Evolutionary conservation across 139 green algal genomes (phyloP).

Genomic region (Picochlorum sp.): DNA sequence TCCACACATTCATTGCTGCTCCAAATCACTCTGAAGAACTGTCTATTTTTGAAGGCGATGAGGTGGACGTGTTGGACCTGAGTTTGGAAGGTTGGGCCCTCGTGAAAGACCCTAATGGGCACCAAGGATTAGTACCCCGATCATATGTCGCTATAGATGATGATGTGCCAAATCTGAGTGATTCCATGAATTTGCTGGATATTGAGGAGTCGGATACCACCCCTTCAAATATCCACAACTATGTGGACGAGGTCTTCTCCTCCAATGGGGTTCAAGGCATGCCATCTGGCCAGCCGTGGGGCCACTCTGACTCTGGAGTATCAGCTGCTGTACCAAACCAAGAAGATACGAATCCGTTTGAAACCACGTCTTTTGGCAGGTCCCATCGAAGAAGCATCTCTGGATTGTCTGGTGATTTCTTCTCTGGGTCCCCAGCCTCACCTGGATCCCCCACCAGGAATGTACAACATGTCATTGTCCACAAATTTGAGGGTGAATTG

Average conservation of each 20-base stretch:
- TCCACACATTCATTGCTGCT: conserved; percentile 32
- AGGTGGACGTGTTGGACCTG: conserved; percentile 30
- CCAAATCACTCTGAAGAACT: conserved; percentile 31
- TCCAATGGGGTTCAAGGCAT: not conserved
- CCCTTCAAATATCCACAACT: too few species aligned
- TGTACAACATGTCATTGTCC: not conserved
- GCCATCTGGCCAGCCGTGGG: not conserved
- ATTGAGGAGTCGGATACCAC: too few species aligned
- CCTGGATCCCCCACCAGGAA: conserved; percentile 10
- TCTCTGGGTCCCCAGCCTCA: not conserved
- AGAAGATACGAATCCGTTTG: not conserved
- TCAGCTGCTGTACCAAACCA: too few species aligned
- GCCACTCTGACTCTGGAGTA: not conserved
- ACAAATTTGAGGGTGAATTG: conserved; percentile 22
- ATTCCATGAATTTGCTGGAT: too few species aligned
- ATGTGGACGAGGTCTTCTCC: too few species aligned
- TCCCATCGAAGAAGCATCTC: not conserved
- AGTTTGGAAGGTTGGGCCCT: conserved; percentile 26
- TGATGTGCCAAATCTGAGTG: not conserved
- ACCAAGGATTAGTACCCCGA: conserved; percentile 27
- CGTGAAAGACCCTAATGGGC: conserved; percentile 21
- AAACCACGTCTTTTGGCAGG: not conserved
- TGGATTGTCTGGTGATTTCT: not conserved
- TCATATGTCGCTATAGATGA: conserved; percentile 23
- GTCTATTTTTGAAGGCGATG: conserved; percentile 32